A percentile compares a stretch with the other conserved stretches of the same genome.
Conservation (phyloP, 108 stramenopile genomes). For the Fistulifera pelliculosa region DNA sequence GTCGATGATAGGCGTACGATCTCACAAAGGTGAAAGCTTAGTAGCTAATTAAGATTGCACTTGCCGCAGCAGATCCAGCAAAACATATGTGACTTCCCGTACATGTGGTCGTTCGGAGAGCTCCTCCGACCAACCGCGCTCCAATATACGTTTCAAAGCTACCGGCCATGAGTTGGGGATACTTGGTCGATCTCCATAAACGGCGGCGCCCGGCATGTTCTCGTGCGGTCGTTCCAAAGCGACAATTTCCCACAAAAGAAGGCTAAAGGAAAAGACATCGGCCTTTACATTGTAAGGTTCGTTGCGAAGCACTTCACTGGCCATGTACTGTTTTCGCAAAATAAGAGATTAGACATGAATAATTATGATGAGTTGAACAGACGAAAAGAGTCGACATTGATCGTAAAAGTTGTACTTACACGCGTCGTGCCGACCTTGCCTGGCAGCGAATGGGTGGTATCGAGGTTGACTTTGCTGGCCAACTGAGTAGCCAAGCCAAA, state of each 20-base stretch:
- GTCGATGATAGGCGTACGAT: no score
- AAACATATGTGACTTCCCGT: no score
- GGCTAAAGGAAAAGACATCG: conserved; percentile 68
- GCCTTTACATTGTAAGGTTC: conserved; percentile 47
- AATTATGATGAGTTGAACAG: no score
- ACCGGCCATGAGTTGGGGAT: conserved; percentile 37
- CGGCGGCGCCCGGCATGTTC: conserved; percentile 41
- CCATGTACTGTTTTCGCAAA: conserved; percentile 53
- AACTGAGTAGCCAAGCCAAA: conserved; percentile 34
- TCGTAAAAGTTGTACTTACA: not conserved
- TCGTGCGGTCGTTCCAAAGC: conserved; percentile 47
- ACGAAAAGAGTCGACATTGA: not conserved
- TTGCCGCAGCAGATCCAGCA: no score
- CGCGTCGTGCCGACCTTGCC: conserved; percentile 28
- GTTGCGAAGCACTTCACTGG: conserved; percentile 44
- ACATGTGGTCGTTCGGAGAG: conserved; percentile 1
- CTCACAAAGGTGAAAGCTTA: no score
- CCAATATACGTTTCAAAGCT: conserved; percentile 38
- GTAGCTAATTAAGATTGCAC: no score
- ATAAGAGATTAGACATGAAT: conserved; percentile 12
- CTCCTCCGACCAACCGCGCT: conserved; percentile 2
- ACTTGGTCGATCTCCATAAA: conserved; percentile 49
- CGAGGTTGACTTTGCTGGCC: conserved; percentile 13
- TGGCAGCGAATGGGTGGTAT: conserved; percentile 17
- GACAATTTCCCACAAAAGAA: conserved; percentile 55